Conservation (phyloP, 2,329 filamentous ascomycete genomes). For the Orbilia blumenaviensis region DNA sequence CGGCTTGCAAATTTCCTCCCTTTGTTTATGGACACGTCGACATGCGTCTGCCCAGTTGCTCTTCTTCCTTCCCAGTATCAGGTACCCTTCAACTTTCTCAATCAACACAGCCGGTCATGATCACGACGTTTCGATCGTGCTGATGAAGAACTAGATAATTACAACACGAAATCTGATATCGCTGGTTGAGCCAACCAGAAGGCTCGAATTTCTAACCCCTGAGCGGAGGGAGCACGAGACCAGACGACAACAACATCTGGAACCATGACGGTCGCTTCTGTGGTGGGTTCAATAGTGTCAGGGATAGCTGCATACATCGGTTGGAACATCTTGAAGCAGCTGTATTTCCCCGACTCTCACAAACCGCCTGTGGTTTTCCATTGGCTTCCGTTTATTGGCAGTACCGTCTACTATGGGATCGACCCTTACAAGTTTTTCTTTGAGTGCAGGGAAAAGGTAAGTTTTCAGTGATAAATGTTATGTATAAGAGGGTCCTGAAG, state of each 20-base stretch:
- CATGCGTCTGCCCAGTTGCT: neutral
- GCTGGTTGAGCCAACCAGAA: neutral
- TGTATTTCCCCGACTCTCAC: slow-evolving; percentile 82
- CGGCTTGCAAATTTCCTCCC: neutral
- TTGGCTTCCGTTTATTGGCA: slow-evolving; percentile 84
- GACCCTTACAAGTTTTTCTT: slow-evolving; percentile 90
- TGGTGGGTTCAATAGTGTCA: slow-evolving; percentile 16
- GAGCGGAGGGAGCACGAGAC: neutral
- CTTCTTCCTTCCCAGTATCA: neutral
- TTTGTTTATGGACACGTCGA: neutral
- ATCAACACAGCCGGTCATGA: neutral
- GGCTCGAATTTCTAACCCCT: slow-evolving; percentile 1
- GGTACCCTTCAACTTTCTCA: neutral
- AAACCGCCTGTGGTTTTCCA: slow-evolving; percentile 84
- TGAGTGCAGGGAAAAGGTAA: slow-evolving; percentile 75
- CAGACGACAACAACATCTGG: neutral
- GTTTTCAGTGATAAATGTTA: slow-evolving; percentile 48
- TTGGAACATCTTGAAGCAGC: slow-evolving; percentile 80
- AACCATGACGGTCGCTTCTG: slow-evolving; percentile 27
- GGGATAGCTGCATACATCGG: slow-evolving; percentile 65
- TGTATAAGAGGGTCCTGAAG: too few relatives aligned
- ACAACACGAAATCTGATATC: neutral
- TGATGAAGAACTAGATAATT: neutral
- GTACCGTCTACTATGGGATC: slow-evolving; percentile 92
- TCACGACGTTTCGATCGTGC: neutral